Evolutionary conservation across 2,329 filamentous ascomycete genomes (phyloP).

Genomic region (Aspergillus jensenii): DNA sequence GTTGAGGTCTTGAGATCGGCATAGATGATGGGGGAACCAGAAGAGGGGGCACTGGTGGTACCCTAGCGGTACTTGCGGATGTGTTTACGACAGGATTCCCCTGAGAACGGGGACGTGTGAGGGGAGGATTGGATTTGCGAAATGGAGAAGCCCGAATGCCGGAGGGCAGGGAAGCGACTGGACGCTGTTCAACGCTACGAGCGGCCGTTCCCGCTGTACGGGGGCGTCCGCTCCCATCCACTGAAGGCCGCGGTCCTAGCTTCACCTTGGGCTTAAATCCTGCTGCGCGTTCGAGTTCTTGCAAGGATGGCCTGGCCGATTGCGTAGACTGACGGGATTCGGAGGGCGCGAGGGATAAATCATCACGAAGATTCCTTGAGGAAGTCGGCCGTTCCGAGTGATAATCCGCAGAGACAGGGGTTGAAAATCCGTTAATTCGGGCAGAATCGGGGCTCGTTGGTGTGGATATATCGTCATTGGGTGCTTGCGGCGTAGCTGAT

Average conservation of each 20-base stretch:
- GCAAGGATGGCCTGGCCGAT: constrained; percentile 44
- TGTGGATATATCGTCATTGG: constrained; percentile 20
- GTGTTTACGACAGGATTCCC: constrained; percentile 33
- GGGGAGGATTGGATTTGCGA: constrained; percentile 50
- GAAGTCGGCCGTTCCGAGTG: constrained; percentile 25
- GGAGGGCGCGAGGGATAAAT: constrained; percentile 34
- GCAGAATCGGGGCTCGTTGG: constrained; percentile 11
- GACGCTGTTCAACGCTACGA: constrained; percentile 56
- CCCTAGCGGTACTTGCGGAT: constrained; percentile 29
- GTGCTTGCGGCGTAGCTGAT: constrained; percentile 12
- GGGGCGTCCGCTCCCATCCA: constrained; percentile 59
- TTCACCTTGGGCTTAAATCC: constrained; percentile 68
- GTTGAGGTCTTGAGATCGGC: constrained; percentile 32
- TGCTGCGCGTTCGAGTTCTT: constrained; percentile 44
- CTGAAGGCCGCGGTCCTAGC: constrained; percentile 79
- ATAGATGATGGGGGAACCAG: constrained; percentile 39
- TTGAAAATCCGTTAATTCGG: constrained; percentile 10
- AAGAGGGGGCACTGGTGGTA: constrained; percentile 40
- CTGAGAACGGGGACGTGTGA: constrained; percentile 45
- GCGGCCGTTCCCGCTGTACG: constrained; percentile 55
- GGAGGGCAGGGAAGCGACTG: constrained; percentile 75
- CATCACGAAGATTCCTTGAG: constrained; percentile 27
- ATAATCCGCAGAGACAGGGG: constrained; percentile 12
- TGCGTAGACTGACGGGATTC: constrained; percentile 42
- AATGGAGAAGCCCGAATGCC: constrained; percentile 67